phyloP scores from a whole-genome alignment of 345 rosid genomes.

The Boechera divaricarpa region DNA sequence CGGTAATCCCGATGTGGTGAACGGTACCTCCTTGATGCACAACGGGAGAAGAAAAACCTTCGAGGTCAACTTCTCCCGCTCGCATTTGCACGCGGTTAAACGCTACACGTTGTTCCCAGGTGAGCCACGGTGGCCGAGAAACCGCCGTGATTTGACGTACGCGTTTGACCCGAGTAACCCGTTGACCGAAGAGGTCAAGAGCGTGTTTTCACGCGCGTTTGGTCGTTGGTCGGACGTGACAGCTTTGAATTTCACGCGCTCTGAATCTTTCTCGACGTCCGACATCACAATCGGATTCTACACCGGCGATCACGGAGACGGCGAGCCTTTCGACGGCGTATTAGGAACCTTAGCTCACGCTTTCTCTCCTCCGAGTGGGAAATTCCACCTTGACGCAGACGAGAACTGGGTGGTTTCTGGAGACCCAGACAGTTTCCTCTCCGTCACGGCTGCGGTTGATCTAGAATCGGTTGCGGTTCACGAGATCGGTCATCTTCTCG shows the following conservation, averaged over 20 bases:
- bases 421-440: conserved; percentile 43
- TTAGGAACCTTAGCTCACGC: conserved; percentile 93
- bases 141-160: conserved; percentile 62
- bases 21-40: conserved; percentile 81
- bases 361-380: conserved; percentile 84
- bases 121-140: conserved; percentile 68
- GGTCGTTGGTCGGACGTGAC: conserved; percentile 72
- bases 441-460: conserved; percentile 63
- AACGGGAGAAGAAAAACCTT: conserved; percentile 50
- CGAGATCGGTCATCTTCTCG: conserved; percentile 93
- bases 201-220: conserved; percentile 76
- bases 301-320: conserved; percentile 89
- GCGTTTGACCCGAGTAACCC: conserved; percentile 58
- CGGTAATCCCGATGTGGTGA: conserved; percentile 87
- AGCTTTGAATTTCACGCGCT: conserved; percentile 63
- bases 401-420: conserved; percentile 81
- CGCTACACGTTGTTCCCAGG: conserved; percentile 80
- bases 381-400: conserved; percentile 70
- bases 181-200: conserved; percentile 55
- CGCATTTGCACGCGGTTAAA: conserved; percentile 57
- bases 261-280: conserved; percentile 42
- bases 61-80: conserved; percentile 44
- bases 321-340: conserved; percentile 89
- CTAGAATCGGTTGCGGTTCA: conserved; percentile 93
- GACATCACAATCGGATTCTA: conserved; percentile 77